phyloP scores from a whole-genome alignment of 2,329 filamentous ascomycete genomes.

The Colletotrichum gloeosporioides region DNA sequence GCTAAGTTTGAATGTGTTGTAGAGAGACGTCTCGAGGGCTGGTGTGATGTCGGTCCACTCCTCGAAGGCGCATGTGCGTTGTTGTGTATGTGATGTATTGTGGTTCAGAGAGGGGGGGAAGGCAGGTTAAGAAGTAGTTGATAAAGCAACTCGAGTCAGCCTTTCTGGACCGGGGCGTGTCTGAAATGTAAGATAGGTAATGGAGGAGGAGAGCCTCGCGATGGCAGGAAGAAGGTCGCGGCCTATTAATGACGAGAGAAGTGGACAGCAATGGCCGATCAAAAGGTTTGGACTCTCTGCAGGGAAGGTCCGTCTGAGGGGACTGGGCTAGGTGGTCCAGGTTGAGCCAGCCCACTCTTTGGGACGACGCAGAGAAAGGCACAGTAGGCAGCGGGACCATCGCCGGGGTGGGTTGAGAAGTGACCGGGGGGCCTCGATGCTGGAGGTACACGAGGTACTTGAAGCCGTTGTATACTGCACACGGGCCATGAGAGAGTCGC shows the following conservation, averaged over 20 bases:
- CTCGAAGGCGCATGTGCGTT: constrained; percentile 29
- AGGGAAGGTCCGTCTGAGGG: constrained; percentile 4
- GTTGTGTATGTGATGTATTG: constrained; percentile 22
- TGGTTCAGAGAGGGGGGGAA: not conserved
- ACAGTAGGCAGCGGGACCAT: constrained; percentile 1
- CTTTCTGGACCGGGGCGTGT: constrained; percentile 32
- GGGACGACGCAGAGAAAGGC: not conserved
- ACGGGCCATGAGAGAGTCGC: not conserved
- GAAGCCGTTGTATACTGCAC: constrained; percentile 3
- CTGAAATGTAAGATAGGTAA: constrained; percentile 19
- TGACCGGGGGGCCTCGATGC: not conserved
- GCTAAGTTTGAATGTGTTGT: not conserved
- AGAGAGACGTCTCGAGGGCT: not conserved
- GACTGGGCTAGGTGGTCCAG: not conserved
- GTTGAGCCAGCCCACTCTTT: constrained; percentile 8
- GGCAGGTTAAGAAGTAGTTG: constrained; percentile 10
- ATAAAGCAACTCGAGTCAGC: constrained; percentile 24
- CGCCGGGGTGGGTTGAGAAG: not conserved
- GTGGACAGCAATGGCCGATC: constrained; percentile 19
- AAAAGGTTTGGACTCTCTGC: constrained; percentile 4
- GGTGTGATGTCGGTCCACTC: not conserved
- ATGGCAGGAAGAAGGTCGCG: constrained; percentile 11
- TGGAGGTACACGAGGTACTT: constrained; percentile 16
- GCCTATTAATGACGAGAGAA: constrained; percentile 22
- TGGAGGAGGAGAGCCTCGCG: constrained; percentile 17